Percentiles rank a stretch among this genome's conserved stretches.
Evolutionary conservation across 805 yeast genomes (phyloP).

Genomic region (Candida suzukii): DNA sequence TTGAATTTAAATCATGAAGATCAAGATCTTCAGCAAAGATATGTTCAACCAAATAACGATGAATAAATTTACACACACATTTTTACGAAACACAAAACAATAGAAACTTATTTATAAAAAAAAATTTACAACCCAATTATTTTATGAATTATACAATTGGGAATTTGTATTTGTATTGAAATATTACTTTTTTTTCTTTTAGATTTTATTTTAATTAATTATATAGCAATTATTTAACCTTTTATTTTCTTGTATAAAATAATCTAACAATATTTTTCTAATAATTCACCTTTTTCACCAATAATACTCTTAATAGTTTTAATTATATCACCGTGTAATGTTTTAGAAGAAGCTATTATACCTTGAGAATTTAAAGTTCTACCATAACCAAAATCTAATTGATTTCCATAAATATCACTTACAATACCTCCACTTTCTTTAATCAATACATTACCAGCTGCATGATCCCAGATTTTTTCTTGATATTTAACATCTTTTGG

Average conservation of each 20-base stretch:
- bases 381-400: slow-evolving; percentile 79
- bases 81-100: neutral
- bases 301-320: slow-evolving; percentile 34
- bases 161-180: too few species aligned
- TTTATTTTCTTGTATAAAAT: too few species aligned
- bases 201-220: too few species aligned
- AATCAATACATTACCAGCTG: slow-evolving; percentile 86
- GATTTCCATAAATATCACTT: slow-evolving; percentile 71
- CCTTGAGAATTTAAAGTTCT: slow-evolving; percentile 80
- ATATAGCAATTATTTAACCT: too few species aligned
- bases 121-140: too few species aligned
- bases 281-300: slow-evolving; percentile 26
- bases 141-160: too few species aligned
- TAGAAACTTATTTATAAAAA: too few species aligned
- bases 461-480: slow-evolving; percentile 99
- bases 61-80: too few species aligned
- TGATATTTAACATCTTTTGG: slow-evolving; percentile 72
- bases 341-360: slow-evolving; percentile 72
- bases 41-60: neutral
- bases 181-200: neutral
- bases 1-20: neutral
- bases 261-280: slow-evolving; percentile 17
- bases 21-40: neutral
- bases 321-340: slow-evolving; percentile 43
- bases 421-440: slow-evolving; percentile 90